Percentiles rank a stretch among this genome's conserved stretches.
phyloP scores from a whole-genome alignment of 768 basidiomycete genomes.

The Sistotremastrum suecicum region DNA sequence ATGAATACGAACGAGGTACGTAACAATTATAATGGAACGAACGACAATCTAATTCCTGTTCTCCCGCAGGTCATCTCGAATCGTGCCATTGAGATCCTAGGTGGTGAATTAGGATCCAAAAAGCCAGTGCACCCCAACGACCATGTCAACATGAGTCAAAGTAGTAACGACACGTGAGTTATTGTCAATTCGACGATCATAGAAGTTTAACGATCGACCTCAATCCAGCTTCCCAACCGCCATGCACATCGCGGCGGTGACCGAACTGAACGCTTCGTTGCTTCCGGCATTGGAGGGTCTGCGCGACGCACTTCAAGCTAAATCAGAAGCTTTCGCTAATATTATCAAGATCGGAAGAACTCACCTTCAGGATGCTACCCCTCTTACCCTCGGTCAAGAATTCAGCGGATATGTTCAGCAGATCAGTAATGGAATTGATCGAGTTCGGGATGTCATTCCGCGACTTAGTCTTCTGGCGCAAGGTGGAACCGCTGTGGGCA shows the following conservation, averaged over 20 bases:
- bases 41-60: background rate
- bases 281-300: slow-evolving; percentile 80
- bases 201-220: background rate
- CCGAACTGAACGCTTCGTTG: slow-evolving; percentile 65
- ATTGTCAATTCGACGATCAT: background rate
- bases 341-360: slow-evolving; percentile 99
- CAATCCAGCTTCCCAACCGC: slow-evolving; percentile 82
- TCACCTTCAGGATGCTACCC: slow-evolving; percentile 94
- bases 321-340: slow-evolving; percentile 68
- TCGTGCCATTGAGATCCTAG: slow-evolving; percentile 92
- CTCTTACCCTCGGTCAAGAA: slow-evolving; percentile 94
- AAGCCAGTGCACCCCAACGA: slow-evolving; percentile 98
- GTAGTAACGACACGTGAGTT: slow-evolving; percentile 91
- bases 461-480: slow-evolving; percentile 85
- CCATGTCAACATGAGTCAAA: slow-evolving; percentile 98
- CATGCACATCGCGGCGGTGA: slow-evolving; percentile 96
- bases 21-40: background rate
- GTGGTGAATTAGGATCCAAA: slow-evolving; percentile 91
- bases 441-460: slow-evolving; percentile 69
- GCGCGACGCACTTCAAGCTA: slow-evolving; percentile 69
- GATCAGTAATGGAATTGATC: slow-evolving; percentile 76
- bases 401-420: slow-evolving; percentile 98
- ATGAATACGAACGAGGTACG: slow-evolving; percentile 96
- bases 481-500: slow-evolving; percentile 97
- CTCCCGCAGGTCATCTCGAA: slow-evolving; percentile 80